Evolutionary conservation across 2,329 filamentous ascomycete genomes (phyloP), one percentile per base, ranked within the genome.

Genomic region (Stagonosporopsis cucurbitacearum): DNA sequence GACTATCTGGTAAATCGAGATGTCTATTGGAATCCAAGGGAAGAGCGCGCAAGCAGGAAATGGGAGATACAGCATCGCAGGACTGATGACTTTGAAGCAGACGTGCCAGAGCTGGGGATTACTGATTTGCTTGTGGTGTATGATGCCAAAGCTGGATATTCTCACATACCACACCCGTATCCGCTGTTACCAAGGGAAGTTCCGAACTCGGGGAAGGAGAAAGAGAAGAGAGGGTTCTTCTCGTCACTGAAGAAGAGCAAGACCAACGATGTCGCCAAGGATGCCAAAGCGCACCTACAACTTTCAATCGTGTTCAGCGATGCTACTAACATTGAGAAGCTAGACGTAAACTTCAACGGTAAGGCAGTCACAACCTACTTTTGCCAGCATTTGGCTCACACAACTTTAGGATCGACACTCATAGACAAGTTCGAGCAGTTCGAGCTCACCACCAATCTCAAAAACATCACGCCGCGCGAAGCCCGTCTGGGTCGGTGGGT

Each of bases 1-100:
- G 87, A 90, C 65, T 89, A 88, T 59, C 77, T 90, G 1, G 87
- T 91, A 15, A 84, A 90, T 69, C 82, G 86, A 5, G 84, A 89
- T 42, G 81, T 89, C 4, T 70, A 82, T 0, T 91, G 88, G 86
- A 86, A 88, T 51, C 81, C 81, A 19, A 82, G 82, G 0, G 86
- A 88, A 66, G 84, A 84, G 43, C 78, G 85, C 0, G 81, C 83
- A 3, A 82, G 83, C 17, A 82, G 86, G 36, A 88, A 88, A 66
- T 88, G 86, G 85, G 83, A 86, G 72, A 86, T 89, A 78, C 79
- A 81, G 15, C 69, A 70, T 44, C 58, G 64, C 37, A 67, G 60
- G 42, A 57, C 65, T 2, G 65, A 73, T 26, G 57, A 68, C 20
- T 80, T 80, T 67, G 66, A 67, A 9, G 77, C 79, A 20, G 78